Evolutionary conservation across 1,139 yeast species (phyloP).

Genomic region (Yamadazyma jaroonii): DNA sequence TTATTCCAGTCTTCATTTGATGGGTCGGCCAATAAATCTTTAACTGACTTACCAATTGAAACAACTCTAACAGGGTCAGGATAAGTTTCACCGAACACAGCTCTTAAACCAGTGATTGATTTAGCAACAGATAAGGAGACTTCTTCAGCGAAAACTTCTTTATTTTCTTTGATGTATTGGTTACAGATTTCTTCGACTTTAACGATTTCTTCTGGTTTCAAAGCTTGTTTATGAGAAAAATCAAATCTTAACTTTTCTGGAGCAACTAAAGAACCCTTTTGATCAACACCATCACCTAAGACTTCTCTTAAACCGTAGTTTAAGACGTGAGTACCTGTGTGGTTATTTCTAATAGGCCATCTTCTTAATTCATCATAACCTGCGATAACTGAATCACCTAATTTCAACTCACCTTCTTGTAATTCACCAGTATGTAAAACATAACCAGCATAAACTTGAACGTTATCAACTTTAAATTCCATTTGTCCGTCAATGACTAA

Average conservation of each 20-base stretch:
- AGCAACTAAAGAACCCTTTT: constrained; percentile 95
- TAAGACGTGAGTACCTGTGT: constrained; percentile 95
- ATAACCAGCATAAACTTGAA: constrained; percentile 90
- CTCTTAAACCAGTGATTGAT: constrained; percentile 81
- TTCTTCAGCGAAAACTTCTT: constrained; percentile 76
- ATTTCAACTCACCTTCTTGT: constrained; percentile 68
- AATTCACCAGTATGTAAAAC: constrained; percentile 91
- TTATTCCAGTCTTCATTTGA: constrained; percentile 68
- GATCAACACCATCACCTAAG: constrained; percentile 86
- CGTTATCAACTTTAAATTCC: constrained; percentile 88
- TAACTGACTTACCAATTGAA: constrained; percentile 88
- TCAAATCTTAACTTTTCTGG: constrained; percentile 95
- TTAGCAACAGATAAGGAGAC: constrained; percentile 73
- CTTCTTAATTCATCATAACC: constrained; percentile 92
- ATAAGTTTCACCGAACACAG: constrained; percentile 97
- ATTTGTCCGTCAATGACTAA: constrained; percentile 82
- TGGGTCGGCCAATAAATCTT: constrained; percentile 73
- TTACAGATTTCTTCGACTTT: constrained; percentile 76
- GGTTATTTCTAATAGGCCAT: constrained; percentile 96
- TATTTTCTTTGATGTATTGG: constrained; percentile 66
- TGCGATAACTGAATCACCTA: constrained; percentile 74
- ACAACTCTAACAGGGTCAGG: constrained; percentile 99
- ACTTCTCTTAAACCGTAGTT: constrained; percentile 85
- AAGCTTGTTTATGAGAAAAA: constrained; percentile 85
- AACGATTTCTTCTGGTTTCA: constrained; percentile 65